Percentiles rank a stretch among this genome's conserved stretches.
These are phyloP conservation scores for Rasamsonia emersonii DNA, from an alignment of 2,329 filamentous ascomycete genomes.

Conservation along the genomic window DNA sequence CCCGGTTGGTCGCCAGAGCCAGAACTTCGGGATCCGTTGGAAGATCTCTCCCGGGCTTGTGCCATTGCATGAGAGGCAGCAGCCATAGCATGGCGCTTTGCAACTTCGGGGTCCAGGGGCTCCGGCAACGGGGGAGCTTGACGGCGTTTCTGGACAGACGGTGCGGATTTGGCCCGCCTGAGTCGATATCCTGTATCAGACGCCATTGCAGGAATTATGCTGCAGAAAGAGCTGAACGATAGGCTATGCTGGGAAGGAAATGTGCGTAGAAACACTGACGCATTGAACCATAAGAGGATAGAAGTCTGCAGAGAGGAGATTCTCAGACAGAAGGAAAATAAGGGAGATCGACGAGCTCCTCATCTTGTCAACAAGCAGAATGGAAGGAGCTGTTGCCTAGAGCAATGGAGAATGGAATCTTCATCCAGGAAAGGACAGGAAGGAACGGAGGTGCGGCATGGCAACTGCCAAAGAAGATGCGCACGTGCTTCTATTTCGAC, in stretches of 20 bases:
- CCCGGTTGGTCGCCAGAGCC: conserved; percentile 22
- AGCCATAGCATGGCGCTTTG: conserved; percentile 28
- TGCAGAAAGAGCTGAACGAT: conserved; percentile 4
- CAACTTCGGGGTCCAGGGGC: conserved; percentile 20
- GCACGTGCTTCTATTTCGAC: too few relatives aligned
- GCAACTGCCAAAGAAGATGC: too few relatives aligned
- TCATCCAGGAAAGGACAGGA: too few relatives aligned
- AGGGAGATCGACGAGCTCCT: too few relatives aligned
- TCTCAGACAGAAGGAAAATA: too few relatives aligned
- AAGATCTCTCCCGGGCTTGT: conserved; percentile 22
- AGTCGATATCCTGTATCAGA: conserved; percentile 22
- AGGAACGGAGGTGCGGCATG: too few relatives aligned
- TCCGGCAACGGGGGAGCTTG: conserved; percentile 15
- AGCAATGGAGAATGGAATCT: too few relatives aligned
- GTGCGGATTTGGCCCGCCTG: conserved; percentile 30
- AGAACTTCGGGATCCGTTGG: conserved; percentile 16
- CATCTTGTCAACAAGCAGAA: too few relatives aligned
- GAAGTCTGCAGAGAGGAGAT: too few relatives aligned
- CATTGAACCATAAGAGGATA: too few relatives aligned
- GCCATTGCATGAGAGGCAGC: conserved; percentile 37
- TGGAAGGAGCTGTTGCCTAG: too few relatives aligned
- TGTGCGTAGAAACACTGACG: not conserved
- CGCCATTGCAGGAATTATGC: conserved; percentile 20
- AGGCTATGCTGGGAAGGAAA: conserved; percentile 2
- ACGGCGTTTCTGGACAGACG: conserved; percentile 26